Conservation (phyloP, 2,329 filamentous ascomycete genomes). For the Hypomyces perniciosus region DNA sequence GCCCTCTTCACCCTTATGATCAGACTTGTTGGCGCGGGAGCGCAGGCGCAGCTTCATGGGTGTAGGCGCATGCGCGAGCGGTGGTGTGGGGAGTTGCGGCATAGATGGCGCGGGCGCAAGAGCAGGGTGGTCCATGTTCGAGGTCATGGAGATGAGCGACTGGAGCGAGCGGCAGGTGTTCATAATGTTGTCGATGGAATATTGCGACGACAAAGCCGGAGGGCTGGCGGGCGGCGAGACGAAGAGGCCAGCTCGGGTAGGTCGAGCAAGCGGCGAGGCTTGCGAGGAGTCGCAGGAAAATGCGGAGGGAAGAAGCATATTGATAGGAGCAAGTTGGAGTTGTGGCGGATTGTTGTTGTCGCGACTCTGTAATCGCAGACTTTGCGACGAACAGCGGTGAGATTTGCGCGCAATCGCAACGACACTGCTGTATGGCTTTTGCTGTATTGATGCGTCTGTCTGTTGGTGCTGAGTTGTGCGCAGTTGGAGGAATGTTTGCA, state of each 20-base stretch:
- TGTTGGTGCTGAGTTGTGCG: not conserved
- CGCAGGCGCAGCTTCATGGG: constrained; percentile 53
- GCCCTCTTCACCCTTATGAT: constrained; percentile 4
- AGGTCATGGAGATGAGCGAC: constrained; percentile 39
- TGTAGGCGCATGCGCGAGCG: constrained; percentile 44
- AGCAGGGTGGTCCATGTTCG: constrained; percentile 8
- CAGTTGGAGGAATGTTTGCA: not conserved
- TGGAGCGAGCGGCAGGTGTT: constrained; percentile 56
- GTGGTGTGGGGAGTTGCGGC: constrained; percentile 48
- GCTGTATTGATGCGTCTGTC: not conserved
- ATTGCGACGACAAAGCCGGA: constrained; percentile 39
- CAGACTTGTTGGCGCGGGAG: constrained; percentile 31
- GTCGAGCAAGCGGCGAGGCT: constrained; percentile 17
- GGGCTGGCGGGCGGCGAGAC: constrained; percentile 56
- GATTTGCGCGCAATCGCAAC: not conserved
- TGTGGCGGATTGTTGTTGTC: not conserved
- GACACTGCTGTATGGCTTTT: not conserved
- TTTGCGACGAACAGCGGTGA: not conserved
- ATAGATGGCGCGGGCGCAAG: constrained; percentile 27
- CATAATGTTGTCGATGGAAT: constrained; percentile 49
- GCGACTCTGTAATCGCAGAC: not conserved
- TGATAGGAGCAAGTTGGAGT: constrained; percentile 15
- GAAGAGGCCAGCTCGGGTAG: constrained; percentile 40
- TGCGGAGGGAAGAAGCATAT: constrained; percentile 55
- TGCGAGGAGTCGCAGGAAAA: constrained; percentile 52